Conservation (phyloP, 75 land plant species). For the Pinus taeda region DNA sequence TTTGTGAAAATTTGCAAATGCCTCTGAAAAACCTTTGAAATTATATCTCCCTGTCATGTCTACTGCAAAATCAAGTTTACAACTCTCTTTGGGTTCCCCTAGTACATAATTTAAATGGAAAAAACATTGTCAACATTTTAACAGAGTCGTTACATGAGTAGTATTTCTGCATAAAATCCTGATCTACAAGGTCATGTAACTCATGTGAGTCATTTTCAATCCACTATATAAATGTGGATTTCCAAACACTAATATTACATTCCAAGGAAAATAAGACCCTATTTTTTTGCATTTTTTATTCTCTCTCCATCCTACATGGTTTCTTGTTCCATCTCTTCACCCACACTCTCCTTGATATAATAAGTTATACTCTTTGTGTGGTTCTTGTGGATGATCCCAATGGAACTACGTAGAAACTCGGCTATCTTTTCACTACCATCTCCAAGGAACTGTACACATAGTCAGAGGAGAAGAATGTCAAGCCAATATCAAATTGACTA, state of each 20-base stretch:
- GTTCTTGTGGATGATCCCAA: conserved; percentile 89
- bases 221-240: conserved; percentile 90
- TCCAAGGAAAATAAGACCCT: conserved; percentile 94
- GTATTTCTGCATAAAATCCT: too few relatives aligned
- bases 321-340: conserved; percentile 67
- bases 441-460: conserved; percentile 64
- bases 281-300: conserved; percentile 34
- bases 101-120: too few relatives aligned
- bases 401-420: conserved; percentile 76
- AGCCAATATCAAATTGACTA: too few relatives aligned
- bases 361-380: conserved; percentile 94
- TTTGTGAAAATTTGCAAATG: too few relatives aligned
- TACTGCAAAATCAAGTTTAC: too few relatives aligned
- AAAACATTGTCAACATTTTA: too few relatives aligned
- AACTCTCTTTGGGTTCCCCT: too few relatives aligned
- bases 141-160: too few relatives aligned
- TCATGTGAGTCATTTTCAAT: conserved; percentile 96
- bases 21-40: too few relatives aligned
- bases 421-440: conserved; percentile 82
- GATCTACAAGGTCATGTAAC: conserved; percentile 71
- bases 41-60: too few relatives aligned
- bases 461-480: background rate
- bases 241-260: conserved; percentile 98
- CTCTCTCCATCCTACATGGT: conserved; percentile 15
- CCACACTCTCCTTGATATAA: conserved; percentile 88